Evolutionary conservation across 73 alveolate genomes (phyloP), one percentile per base, ranked within the genome.

Genomic region (Paraurostyla sp.): DNA sequence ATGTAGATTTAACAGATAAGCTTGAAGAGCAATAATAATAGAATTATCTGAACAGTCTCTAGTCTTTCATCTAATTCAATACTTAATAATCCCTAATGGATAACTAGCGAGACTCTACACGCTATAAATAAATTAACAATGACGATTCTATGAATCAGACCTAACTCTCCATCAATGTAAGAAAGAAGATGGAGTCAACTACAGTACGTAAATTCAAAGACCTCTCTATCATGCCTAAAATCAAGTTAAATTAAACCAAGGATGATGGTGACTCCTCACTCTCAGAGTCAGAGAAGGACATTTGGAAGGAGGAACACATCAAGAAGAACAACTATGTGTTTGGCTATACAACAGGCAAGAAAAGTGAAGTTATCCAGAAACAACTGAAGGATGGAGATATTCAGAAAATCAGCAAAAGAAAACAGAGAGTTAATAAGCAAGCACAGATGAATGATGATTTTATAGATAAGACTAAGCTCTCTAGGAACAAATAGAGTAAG

Each of bases 391-490:
- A 65, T 32, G 82, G 82, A 13, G 42, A 65, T 18, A 65, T 65
- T 38, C 60, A 65, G 36, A 65, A 30, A 22, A n/a, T 22, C 42
- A 65, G 58, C 40, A 65, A 65, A 36, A 35, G 16, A 16, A 65
- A 38, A 38, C 35, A 65, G 16, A 65, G 6, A 22, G 25, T 2
- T 13, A 65, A 65, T 18, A 65, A 65, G 32, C 16, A 35, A 13
- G 20, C 9, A 4, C 4, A 18, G 29, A 40, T 6, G 13, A 22
- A 18, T 11, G 58, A 65, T 30, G 82, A 65, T 4, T 38, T 15
- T 65, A 65, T 38, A 2, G 82, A 65, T 38, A 65, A 65, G 23
- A 7, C 59, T 65, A 65, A 65, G 58, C 35, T 65, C 6, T 65
- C 82, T 6, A 65, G 82, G 25, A n/a, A n/a, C n/a, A 38, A 30